These are phyloP conservation scores for Gentiana macrophylla DNA, from an alignment of 257 asterid genomes.

Conservation along the genomic window DNA sequence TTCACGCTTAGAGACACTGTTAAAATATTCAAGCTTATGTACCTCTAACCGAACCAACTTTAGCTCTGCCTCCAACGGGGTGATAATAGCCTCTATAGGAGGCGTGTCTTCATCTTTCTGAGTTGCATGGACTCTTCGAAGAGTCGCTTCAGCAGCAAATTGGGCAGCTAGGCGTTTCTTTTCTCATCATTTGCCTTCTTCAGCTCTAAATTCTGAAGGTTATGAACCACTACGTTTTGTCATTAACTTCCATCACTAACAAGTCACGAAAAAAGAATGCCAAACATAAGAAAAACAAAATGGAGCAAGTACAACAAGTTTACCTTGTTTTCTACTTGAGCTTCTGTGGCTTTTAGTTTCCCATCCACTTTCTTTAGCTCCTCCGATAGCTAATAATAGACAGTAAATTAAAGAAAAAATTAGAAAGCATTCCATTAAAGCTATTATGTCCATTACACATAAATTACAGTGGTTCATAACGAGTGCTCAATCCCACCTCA, in stretches of 20 bases:
- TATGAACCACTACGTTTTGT: slow-evolving; percentile 11
- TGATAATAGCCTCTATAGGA: slow-evolving; percentile 84
- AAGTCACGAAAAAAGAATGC: neutral
- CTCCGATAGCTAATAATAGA: slow-evolving; percentile 48
- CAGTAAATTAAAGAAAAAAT: slow-evolving; percentile 8
- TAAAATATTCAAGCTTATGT: slow-evolving; percentile 1
- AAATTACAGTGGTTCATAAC: no score
- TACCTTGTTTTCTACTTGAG: slow-evolving; percentile 79
- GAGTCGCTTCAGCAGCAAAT: slow-evolving; percentile 96
- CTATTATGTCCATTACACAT: neutral
- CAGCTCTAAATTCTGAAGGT: slow-evolving; percentile 69
- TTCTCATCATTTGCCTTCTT: slow-evolving; percentile 84
- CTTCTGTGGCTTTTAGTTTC: slow-evolving; percentile 60
- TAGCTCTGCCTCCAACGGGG: slow-evolving; percentile 92
- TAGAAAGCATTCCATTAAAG: slow-evolving; percentile 3
- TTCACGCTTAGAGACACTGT: neutral
- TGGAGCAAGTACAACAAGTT: slow-evolving; percentile 1
- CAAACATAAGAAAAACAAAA: neutral
- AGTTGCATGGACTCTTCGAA: slow-evolving; percentile 87
- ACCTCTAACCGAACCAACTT: slow-evolving; percentile 83
- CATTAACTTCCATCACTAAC: slow-evolving; percentile 6
- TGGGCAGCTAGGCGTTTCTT: slow-evolving; percentile 79
- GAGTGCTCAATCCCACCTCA: no score
- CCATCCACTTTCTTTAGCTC: slow-evolving; percentile 64
- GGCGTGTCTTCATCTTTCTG: slow-evolving; percentile 96